Evolutionary conservation across 345 rosid genomes (phyloP), one percentile per base, ranked within the genome.

Genomic region (Lagerstroemia speciosa): DNA sequence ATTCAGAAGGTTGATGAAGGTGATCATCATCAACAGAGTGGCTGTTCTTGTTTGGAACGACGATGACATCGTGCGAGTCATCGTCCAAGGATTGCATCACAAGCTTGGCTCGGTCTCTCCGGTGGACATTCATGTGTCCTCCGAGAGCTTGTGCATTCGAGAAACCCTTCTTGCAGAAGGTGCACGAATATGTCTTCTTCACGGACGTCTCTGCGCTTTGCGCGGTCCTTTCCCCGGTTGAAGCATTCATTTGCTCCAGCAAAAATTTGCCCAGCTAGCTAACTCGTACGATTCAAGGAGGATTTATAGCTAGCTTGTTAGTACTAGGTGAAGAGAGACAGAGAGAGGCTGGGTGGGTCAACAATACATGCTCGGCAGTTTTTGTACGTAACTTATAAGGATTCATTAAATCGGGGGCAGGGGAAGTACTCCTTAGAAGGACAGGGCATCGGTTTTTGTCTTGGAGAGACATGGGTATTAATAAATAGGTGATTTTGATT

Each of bases 141-240:
- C 92, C 92, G 1, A 87, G 78, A 14, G 92, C 92, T 57, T 87
- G 92, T 20, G 92, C 92, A 74, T 83, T 87, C 31, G 84, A 79
- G 75, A 87, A 87, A 8, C 86, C 88, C 74, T 76, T 81, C 80
- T 76, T 83, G 84, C 92, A 87, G 67, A 85, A 87, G 57, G 76
- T 62, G 61, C 92, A 87, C 2, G 72, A 67, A 19, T 71, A 87
- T 31, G 85, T 48, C 75, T 45, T 55, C 75, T 45, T 84, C 45
- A 52, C 64, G 38, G 76, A 41, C 55, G 63, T 10, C 19, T 58
- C 63, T 27, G 33, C 63, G 2, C 29, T 58, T 27, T 29, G 63
- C 33, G 10, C 63, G 17, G 63, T 3, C 63, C 12, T 27, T 14
- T 58, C 45, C 43, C 62, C 24, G 60, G 2, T 58, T 19, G 63